These are phyloP conservation scores for Termitomyces sp. DNA, from an alignment of 1,284 basidiomycete species.

Conservation along the genomic window DNA sequence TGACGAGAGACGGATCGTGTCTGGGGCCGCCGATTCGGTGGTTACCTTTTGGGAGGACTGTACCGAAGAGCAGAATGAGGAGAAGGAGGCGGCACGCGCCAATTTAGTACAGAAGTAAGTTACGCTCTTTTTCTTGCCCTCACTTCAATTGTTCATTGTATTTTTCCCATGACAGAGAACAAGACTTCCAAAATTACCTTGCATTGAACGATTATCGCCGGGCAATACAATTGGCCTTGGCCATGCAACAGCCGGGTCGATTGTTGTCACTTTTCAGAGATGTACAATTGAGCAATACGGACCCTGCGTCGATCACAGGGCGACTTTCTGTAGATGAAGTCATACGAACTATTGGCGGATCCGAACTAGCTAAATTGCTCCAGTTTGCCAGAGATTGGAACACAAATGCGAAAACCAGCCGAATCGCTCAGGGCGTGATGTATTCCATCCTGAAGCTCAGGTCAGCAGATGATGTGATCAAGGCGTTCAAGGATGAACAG, in stretches of 20 bases:
- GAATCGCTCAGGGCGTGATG: slow-evolving; percentile 84
- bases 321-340: slow-evolving; percentile 76
- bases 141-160: slow-evolving; percentile 1
- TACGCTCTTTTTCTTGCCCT: slow-evolving; percentile 1
- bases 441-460: slow-evolving; percentile 79
- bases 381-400: slow-evolving; percentile 92
- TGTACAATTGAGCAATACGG: slow-evolving; percentile 37
- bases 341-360: slow-evolving; percentile 61
- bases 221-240: slow-evolving; percentile 87
- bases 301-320: slow-evolving; percentile 54
- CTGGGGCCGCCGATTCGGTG: slow-evolving; percentile 91
- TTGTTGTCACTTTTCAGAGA: slow-evolving; percentile 78
- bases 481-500: slow-evolving; percentile 54
- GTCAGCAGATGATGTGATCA: slow-evolving; percentile 66
- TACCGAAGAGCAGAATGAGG: slow-evolving; percentile 73
- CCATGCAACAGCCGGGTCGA: slow-evolving; percentile 90
- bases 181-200: slow-evolving; percentile 92
- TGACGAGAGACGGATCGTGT: slow-evolving; percentile 80
- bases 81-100: slow-evolving; percentile 68
- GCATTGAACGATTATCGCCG: slow-evolving; percentile 84
- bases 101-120: slow-evolving; percentile 76
- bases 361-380: slow-evolving; percentile 80
- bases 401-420: slow-evolving; percentile 79
- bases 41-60: slow-evolving; percentile 94
- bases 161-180: slow-evolving; percentile 57